Evolutionary conservation across 805 yeast species (phyloP), one percentile per base, ranked within the genome.

Genomic region (Ogataea allantospora): DNA sequence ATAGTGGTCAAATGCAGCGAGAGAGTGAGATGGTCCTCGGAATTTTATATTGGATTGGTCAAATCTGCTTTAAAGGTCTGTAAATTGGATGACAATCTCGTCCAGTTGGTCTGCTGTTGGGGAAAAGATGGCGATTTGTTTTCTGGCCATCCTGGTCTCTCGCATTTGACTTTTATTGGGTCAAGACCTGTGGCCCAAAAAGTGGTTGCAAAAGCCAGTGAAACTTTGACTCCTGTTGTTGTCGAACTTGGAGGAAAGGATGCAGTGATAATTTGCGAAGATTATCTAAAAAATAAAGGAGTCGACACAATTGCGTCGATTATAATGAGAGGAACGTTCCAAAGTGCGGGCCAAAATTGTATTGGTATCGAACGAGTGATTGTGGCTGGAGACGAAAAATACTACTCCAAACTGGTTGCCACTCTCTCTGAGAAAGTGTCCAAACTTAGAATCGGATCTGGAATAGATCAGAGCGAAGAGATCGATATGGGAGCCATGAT

Each of bases 221-320:
- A 77, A 43, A 73, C 85, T n/a, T 68, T 93, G 53, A 91, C 96
- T 0, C 99, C 98, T 0, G 88, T 91, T 28, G 97, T 91, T 15
- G 89, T 88, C 7, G 99, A 93, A 62, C 70, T 93, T 24, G 99
- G 99, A 24, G 99, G 99, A 14, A 93, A 93, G 55, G 99, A 93
- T 60, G 83, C 97, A 0, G 77, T 88, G 14, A 72, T 93, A 35
- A 88, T 89, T 3, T 71, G 93, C 47, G 97, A 91, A 54, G 93
- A 87, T 50, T 83, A 77, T 26, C 67, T 76, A 45, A 78, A 80
- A 47, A 48, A 65, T 18, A 55, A 65, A 19, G 62, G 65, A 4
- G 48, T 75, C 27, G 61, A 70, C 7, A 63, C 71, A 4, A 65
- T 83, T 27, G 80, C 95, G 0, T 86, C 96, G 11, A 79, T 88